Conservation (phyloP, 306 rosid genomes). For the Dalbergia oliveri region DNA sequence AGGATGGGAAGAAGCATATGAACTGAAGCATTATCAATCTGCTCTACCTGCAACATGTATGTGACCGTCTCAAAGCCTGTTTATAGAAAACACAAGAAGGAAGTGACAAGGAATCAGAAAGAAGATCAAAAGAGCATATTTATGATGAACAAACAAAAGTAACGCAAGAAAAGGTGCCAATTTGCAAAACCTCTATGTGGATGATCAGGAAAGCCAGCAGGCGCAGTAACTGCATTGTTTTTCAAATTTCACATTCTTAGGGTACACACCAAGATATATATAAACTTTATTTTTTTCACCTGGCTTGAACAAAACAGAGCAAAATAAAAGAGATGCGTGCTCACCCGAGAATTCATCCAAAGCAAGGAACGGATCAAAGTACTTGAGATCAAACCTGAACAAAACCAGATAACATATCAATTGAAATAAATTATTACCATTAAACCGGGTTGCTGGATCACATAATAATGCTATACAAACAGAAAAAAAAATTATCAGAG, state of each 20-base stretch:
- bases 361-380: slow-evolving; percentile 93
- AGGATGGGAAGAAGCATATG: background rate
- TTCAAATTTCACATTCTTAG: slow-evolving; percentile 36
- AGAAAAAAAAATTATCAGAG: no score
- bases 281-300: no score
- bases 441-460: no score
- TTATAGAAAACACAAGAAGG: slow-evolving; percentile 32
- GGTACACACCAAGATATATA: slow-evolving; percentile 9
- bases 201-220: slow-evolving; percentile 99
- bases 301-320: slow-evolving; percentile 30
- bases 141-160: background rate
- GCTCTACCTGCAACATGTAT: slow-evolving; percentile 91
- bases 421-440: no score
- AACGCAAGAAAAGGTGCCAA: background rate
- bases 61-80: slow-evolving; percentile 99
- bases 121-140: background rate
- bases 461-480: background rate
- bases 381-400: slow-evolving; percentile 86
- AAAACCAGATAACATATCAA: slow-evolving; percentile 28
- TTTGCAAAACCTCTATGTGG: slow-evolving; percentile 86
- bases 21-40: background rate
- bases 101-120: slow-evolving; percentile 45
- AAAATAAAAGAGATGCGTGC: slow-evolving; percentile 36
- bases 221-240: slow-evolving; percentile 77
- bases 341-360: slow-evolving; percentile 97